Conservation (phyloP, 2,329 filamentous ascomycete species). For the Ramularia collo-cygni region DNA sequence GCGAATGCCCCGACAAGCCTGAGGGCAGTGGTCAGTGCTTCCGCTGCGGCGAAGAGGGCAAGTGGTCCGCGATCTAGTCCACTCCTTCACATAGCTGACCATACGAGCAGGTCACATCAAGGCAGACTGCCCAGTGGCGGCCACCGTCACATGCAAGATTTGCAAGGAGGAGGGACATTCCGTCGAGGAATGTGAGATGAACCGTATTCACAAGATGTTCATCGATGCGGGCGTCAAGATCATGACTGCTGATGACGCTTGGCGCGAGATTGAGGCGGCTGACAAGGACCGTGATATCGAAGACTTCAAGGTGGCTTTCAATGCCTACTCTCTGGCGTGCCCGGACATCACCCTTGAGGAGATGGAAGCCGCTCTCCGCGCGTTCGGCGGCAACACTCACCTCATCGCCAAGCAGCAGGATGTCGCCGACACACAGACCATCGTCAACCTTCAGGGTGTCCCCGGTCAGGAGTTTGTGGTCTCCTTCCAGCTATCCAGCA, state of each 20-base stretch:
- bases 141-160: conserved; percentile 51
- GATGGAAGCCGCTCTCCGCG: conserved; percentile 56
- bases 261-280: conserved; percentile 50
- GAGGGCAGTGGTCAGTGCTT: conserved; percentile 23
- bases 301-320: conserved; percentile 48
- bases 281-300: conserved; percentile 52
- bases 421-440: conserved; percentile 52
- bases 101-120: conserved; percentile 49
- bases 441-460: conserved; percentile 67
- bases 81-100: too few species aligned
- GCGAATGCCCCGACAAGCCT: conserved; percentile 42
- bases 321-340: conserved; percentile 54
- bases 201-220: conserved; percentile 52
- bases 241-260: conserved; percentile 47
- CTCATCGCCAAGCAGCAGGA: conserved; percentile 56
- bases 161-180: conserved; percentile 54
- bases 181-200: conserved; percentile 50
- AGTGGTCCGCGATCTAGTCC: too few species aligned
- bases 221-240: conserved; percentile 34
- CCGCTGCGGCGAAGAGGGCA: conserved; percentile 15
- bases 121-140: conserved; percentile 50
- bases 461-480: conserved; percentile 45
- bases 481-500: conserved; percentile 41
- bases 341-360: conserved; percentile 53
- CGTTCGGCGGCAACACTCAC: conserved; percentile 48